These are phyloP conservation scores for Hypoxylon rubiginosum DNA, from an alignment of 2,329 filamentous ascomycete species.

Conservation along the genomic window DNA sequence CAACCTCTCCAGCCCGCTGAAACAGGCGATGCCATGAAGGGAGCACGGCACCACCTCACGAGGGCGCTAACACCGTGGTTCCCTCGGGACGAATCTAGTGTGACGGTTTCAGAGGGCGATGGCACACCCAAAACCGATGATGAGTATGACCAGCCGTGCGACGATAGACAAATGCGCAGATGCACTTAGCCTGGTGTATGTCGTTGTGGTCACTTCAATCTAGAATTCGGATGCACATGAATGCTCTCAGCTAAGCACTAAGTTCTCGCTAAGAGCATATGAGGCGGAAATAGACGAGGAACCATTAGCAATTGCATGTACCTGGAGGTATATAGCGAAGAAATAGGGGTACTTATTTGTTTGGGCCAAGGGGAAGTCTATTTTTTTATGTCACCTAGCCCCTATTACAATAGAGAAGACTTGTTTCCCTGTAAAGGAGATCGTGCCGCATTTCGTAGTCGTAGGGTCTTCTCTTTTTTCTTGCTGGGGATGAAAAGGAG, in stretches of 20 bases:
- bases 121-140: slow-evolving; percentile 22
- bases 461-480: neutral
- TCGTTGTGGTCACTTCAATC: slow-evolving; percentile 13
- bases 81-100: slow-evolving; percentile 39
- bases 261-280: neutral
- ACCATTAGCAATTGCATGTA: neutral
- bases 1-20: slow-evolving; percentile 22
- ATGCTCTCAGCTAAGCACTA: slow-evolving; percentile 5
- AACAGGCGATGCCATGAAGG: slow-evolving; percentile 19
- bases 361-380: too few species aligned
- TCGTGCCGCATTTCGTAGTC: neutral
- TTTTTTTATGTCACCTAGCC: too few species aligned
- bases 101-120: slow-evolving; percentile 32
- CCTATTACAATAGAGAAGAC: too few species aligned
- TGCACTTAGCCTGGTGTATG: slow-evolving; percentile 30
- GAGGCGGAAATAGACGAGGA: neutral
- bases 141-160: slow-evolving; percentile 16
- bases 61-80: slow-evolving; percentile 27
- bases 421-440: neutral
- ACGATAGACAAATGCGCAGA: slow-evolving; percentile 12
- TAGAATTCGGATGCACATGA: neutral
- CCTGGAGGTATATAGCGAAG: neutral
- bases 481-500: neutral
- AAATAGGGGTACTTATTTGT: slow-evolving; percentile 5
- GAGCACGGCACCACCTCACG: slow-evolving; percentile 6